Evolutionary conservation across 2,329 filamentous ascomycete species (phyloP).

Genomic region (Curvularia spicifera): DNA sequence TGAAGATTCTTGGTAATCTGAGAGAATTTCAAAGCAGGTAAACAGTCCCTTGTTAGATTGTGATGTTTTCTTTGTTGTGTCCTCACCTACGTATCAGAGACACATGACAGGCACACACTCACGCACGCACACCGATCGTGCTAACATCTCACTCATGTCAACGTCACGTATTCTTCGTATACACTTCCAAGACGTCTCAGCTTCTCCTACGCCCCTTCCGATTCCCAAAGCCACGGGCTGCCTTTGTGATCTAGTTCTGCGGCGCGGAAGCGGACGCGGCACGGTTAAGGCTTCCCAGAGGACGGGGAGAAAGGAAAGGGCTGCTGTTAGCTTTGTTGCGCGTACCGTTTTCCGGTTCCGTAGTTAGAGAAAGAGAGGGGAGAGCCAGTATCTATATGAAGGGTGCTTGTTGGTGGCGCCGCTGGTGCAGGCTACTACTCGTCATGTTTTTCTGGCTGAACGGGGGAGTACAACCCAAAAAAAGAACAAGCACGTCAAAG

Average conservation of each 20-base stretch:
- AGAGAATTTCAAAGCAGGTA: no score
- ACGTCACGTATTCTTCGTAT: background rate
- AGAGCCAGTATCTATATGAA: background rate
- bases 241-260: background rate
- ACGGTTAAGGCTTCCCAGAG: background rate
- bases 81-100: no score
- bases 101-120: background rate
- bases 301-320: background rate
- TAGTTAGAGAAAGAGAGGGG: background rate
- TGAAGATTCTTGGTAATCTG: no score
- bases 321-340: background rate
- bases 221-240: background rate
- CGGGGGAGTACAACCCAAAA: background rate
- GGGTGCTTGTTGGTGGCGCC: background rate
- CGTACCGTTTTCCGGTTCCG: background rate
- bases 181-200: background rate
- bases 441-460: no score
- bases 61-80: no score
- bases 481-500: background rate
- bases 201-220: background rate
- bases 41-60: no score
- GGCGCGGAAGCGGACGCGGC: background rate
- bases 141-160: background rate
- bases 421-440: background rate
- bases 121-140: background rate